phyloP scores from a whole-genome alignment of 495 filamentous ascomycete genomes.

The Daldinia concentrica region DNA sequence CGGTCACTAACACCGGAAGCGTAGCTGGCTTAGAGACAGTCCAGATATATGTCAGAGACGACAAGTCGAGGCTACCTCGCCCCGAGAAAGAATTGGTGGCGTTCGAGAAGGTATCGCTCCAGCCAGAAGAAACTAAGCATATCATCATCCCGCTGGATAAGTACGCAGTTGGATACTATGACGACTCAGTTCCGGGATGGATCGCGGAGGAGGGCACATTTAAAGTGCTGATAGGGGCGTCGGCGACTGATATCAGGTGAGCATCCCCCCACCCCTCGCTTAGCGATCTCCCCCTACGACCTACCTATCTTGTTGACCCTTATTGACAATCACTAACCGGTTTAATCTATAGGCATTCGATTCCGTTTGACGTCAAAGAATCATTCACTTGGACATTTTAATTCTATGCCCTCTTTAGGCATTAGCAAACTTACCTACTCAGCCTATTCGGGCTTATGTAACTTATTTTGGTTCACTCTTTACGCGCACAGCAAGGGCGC shows the following conservation, averaged over 20 bases:
- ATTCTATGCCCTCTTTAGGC: conserved; percentile 3
- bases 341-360: conserved; percentile 50
- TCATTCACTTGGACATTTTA: conserved; percentile 67
- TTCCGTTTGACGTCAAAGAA: conserved; percentile 64
- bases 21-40: conserved; percentile 77
- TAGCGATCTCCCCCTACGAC: conserved; percentile 21
- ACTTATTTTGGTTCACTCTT: conserved; percentile 16
- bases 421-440: not conserved
- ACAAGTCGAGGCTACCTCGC: conserved; percentile 64
- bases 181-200: conserved; percentile 75
- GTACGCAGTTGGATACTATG: conserved; percentile 83
- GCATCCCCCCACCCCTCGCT: conserved; percentile 36
- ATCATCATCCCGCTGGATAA: conserved; percentile 74
- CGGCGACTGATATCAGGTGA: conserved; percentile 57
- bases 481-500: conserved; percentile 17
- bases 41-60: conserved; percentile 76
- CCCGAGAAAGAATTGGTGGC: conserved; percentile 82
- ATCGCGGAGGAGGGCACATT: conserved; percentile 81
- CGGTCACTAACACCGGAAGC: conserved; percentile 73
- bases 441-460: conserved; percentile 9
- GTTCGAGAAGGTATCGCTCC: conserved; percentile 79
- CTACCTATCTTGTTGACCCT: conserved; percentile 28
- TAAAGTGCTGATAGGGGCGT: conserved; percentile 69
- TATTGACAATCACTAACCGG: conserved; percentile 38
- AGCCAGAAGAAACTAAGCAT: conserved; percentile 73